Base-by-base conservation (phyloP, 208 protist species). In the Trypanosomatidae sp. region DNA sequence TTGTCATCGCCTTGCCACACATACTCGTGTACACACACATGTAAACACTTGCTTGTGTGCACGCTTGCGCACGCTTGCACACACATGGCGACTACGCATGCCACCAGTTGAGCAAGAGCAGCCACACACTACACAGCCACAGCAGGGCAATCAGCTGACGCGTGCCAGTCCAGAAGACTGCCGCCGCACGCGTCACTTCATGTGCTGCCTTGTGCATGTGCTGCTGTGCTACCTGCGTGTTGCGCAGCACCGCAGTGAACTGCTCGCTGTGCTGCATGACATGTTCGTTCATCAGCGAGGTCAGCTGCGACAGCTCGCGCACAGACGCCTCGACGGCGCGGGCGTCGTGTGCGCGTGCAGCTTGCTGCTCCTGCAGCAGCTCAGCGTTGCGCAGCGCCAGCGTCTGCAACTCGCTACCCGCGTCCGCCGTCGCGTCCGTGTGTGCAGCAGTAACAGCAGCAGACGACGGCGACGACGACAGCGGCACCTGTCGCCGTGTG, bases 261-360 rank as follows among this genome's bases (percentile, higher is more conserved):
- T 89, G 72, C 61, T 89, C 84, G n/a, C 60, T 73, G 53, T 93
- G 84, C 56, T 81, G 60, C 45, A 86, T 33, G 6, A 89, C 71
- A 47, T 75, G 57, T 41, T 88, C 79, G 48, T 74, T 93, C 63
- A 88, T 78, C 10, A 93, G 54, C 1, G 73, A 76, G 6, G 78
- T 93, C 23, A 93, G 61, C 56, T 89, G 77, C n/a, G 84, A 88
- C 2, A 93, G 59, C 25, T 93, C 84, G 16, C 74, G 61, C 15
- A 93, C 71, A 2, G 74, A 79, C 0, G 56, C 61, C 56, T 89
- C 84, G 6, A 93, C 61, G 1, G 48, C 48, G 37, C 72, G 78
- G 0, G 80, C 84, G 43, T 89, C 84, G 22, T 77, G 51, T 11
- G 71, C 66, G 7, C 61, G 62, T 8, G 70, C 71, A 48, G 64